These are phyloP conservation scores for Thermothelomyces thermophilus DNA, from an alignment of 2,329 filamentous ascomycete species.

Conservation along the genomic window DNA sequence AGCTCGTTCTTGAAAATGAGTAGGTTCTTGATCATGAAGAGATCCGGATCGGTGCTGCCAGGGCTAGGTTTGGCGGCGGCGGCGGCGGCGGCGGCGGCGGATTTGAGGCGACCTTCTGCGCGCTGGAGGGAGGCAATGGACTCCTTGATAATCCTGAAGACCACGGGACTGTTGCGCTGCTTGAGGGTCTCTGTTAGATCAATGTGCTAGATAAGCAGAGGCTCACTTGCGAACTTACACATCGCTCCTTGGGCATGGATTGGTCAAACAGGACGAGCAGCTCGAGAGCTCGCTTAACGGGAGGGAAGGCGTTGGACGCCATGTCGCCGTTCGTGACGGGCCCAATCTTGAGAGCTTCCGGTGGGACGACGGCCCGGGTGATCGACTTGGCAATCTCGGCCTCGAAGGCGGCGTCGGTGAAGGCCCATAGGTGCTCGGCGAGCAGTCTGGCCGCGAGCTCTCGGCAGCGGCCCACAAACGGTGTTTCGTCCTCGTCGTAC, in stretches of 20 bases:
- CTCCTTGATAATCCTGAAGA: conserved; percentile 75
- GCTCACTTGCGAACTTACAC: conserved; percentile 37
- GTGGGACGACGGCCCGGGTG: conserved; percentile 40
- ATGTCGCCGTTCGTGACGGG: conserved; percentile 43
- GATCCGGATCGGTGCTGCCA: conserved; percentile 62
- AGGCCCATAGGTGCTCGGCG: conserved; percentile 51
- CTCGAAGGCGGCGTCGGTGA: conserved; percentile 49
- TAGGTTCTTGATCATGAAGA: conserved; percentile 93
- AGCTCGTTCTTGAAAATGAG: conserved; percentile 94
- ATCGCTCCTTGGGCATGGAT: conserved; percentile 57
- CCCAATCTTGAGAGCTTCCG: conserved; percentile 45
- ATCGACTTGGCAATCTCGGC: conserved; percentile 50
- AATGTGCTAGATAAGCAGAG: not conserved
- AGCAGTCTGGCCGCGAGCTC: conserved; percentile 51
- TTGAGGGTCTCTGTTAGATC: conserved; percentile 24
- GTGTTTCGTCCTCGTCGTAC: conserved; percentile 49
- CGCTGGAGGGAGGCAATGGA: conserved; percentile 77
- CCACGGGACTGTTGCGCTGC: conserved; percentile 48
- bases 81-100: conserved; percentile 53
- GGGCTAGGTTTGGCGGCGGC: conserved; percentile 39
- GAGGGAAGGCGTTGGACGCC: conserved; percentile 52
- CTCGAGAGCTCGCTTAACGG: conserved; percentile 52
- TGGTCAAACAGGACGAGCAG: conserved; percentile 57
- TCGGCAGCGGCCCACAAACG: conserved; percentile 46
- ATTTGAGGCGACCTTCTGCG: conserved; percentile 65